These are phyloP conservation scores for Backusella luteola DNA, from an alignment of 192 early-diverging fungal genomes.

Conservation along the genomic window DNA sequence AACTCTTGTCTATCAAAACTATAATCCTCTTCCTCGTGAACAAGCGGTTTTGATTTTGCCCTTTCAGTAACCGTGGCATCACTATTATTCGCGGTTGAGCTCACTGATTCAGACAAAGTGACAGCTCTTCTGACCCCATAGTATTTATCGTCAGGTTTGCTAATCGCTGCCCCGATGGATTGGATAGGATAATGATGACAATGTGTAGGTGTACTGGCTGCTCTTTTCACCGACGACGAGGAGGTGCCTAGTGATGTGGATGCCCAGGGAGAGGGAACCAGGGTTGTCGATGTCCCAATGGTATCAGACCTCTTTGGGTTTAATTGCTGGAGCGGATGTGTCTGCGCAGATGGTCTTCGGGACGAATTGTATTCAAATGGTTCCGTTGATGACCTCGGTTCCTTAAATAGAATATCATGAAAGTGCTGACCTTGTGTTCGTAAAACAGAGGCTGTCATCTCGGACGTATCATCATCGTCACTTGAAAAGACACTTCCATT, in stretches of 20 bases:
- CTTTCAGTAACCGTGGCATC: background rate
- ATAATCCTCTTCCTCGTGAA: slow-evolving; percentile 2
- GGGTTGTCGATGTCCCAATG: background rate
- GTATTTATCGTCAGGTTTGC: slow-evolving; percentile 20
- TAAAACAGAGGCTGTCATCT: background rate
- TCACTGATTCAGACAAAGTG: background rate
- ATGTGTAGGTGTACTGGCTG: slow-evolving; percentile 9
- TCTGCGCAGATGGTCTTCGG: slow-evolving; percentile 5
- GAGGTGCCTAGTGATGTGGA: background rate
- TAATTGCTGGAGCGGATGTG: background rate
- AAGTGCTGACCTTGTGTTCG: background rate
- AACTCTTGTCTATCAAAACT: slow-evolving; percentile 28
- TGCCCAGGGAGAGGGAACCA: slow-evolving; percentile 6
- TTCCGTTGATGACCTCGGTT: background rate
- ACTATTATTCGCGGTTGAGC: background rate
- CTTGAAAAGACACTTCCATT: background rate
- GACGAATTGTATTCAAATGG: slow-evolving; percentile 10
- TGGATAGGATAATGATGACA: slow-evolving; percentile 1
- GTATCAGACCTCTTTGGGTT: background rate
- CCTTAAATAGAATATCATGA: background rate
- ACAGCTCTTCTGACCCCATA: slow-evolving; percentile 2
- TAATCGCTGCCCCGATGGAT: background rate
- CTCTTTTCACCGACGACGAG: background rate
- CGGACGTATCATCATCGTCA: background rate
- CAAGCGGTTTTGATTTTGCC: background rate